Percentiles rank a stretch among this genome's conserved stretches.
phyloP scores from a whole-genome alignment of 1,139 yeast species.

The Geotrichum europaeum region DNA sequence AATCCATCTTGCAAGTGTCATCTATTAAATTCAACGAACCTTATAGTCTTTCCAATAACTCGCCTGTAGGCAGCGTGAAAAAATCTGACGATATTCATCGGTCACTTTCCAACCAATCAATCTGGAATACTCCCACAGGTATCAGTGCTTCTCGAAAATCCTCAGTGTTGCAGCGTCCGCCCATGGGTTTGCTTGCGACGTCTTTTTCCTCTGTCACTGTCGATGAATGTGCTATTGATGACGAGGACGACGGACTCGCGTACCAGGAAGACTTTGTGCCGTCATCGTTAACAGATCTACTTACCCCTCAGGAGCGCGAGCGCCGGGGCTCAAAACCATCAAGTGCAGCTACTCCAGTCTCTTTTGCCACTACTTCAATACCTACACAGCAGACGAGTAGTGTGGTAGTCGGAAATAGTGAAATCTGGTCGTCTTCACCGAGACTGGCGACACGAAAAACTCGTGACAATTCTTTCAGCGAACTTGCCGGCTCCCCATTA shows the following conservation, averaged over 20 bases:
- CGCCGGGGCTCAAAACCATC: slow-evolving; percentile 56
- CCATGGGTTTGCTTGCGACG: slow-evolving; percentile 12
- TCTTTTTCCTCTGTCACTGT: slow-evolving; percentile 18
- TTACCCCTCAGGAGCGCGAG: slow-evolving; percentile 71
- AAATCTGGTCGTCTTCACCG: slow-evolving; percentile 18
- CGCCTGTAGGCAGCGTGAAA: not conserved
- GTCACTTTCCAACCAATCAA: slow-evolving; percentile 8
- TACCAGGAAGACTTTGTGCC: slow-evolving; percentile 75
- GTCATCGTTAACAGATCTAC: slow-evolving; percentile 59
- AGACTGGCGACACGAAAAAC: slow-evolving; percentile 7
- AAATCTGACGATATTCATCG: slow-evolving; percentile 3
- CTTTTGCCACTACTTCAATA: not conserved
- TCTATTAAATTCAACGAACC: not conserved
- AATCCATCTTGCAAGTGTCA: not conserved
- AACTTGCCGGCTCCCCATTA: slow-evolving; percentile 13
- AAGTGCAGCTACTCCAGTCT: slow-evolving; percentile 10
- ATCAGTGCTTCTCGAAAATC: not conserved
- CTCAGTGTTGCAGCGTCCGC: not conserved
- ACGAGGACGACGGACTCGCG: slow-evolving; percentile 35
- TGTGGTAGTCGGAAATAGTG: slow-evolving; percentile 5
- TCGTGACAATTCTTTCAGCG: slow-evolving; percentile 10
- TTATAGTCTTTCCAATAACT: not conserved
- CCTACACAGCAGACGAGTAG: not conserved
- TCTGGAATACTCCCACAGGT: slow-evolving; percentile 2
- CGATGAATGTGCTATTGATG: slow-evolving; percentile 40